These are phyloP conservation scores for Cardiospermum halicacabum DNA, from an alignment of 345 rosid species.

Conservation along the genomic window DNA sequence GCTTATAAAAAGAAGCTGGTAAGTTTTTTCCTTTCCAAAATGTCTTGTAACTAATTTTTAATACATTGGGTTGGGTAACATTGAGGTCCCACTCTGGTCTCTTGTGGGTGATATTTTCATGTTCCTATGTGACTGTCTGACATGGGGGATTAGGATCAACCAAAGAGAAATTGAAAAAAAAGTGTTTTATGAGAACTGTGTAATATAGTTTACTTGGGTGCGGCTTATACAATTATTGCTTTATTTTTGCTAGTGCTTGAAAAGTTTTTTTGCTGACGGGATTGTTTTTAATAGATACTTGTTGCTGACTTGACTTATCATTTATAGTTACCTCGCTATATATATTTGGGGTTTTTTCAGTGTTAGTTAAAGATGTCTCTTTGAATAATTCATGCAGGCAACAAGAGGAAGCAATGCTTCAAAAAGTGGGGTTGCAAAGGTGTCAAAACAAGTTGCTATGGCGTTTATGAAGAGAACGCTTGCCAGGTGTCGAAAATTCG, in stretches of 20 bases:
- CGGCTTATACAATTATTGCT: not conserved
- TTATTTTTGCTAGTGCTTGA: not conserved
- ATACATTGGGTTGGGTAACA: not conserved
- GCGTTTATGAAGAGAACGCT: constrained; percentile 50
- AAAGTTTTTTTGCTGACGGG: not conserved
- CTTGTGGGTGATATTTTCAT: not conserved
- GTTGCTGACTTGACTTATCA: not conserved
- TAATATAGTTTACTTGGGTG: not conserved
- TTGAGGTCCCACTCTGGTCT: not conserved
- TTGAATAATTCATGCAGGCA: constrained; percentile 35
- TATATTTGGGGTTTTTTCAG: not conserved
- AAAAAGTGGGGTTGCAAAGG: constrained; percentile 37
- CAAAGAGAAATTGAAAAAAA: not conserved
- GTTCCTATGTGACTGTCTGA: not conserved
- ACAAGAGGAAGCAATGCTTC: constrained; percentile 40
- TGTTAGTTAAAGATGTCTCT: constrained; percentile 8
- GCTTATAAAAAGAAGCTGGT: constrained; percentile 54
- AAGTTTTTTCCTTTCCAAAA: constrained; percentile 5
- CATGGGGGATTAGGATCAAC: not conserved
- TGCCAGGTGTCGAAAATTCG: constrained; percentile 46
- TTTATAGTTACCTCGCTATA: not conserved
- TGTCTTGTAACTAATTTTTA: constrained; percentile 1
- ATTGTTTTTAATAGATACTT: not conserved
- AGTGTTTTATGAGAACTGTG: not conserved
- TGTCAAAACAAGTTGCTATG: constrained; percentile 45